Conservation (phyloP, 208 protist species). For the Porcisia deanei region DNA sequence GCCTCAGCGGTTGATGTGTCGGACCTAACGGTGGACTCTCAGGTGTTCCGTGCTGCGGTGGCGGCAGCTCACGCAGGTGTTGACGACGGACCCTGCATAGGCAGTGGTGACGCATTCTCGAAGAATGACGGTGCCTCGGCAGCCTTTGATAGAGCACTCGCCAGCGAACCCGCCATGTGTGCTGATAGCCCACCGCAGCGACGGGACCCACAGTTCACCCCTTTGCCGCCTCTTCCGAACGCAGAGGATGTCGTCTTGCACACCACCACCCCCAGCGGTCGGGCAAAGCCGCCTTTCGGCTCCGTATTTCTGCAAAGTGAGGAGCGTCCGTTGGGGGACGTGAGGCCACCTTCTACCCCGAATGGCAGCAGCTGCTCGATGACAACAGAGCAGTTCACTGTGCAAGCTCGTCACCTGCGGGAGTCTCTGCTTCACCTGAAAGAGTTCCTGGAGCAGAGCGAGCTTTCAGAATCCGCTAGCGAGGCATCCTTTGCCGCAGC, state of each 20-base stretch:
- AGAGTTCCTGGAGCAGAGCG: constrained; percentile 40
- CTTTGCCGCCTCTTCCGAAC: background rate
- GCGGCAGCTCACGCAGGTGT: background rate
- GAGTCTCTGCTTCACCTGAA: constrained; percentile 52
- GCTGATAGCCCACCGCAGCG: constrained; percentile 27
- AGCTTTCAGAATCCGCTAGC: background rate
- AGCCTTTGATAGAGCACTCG: background rate
- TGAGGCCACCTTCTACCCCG: background rate
- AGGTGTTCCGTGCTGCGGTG: constrained; percentile 12
- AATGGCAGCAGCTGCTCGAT: background rate
- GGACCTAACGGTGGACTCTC: constrained; percentile 42
- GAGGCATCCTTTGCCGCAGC: constrained; percentile 8
- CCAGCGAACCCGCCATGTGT: constrained; percentile 9
- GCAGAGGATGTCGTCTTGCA: constrained; percentile 22
- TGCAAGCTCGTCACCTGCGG: constrained; percentile 41
- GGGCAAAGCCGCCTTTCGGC: background rate
- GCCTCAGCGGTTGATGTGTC: constrained; percentile 63
- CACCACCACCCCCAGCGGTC: constrained; percentile 10
- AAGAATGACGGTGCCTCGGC: background rate
- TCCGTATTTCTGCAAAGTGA: background rate
- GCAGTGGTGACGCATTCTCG: background rate
- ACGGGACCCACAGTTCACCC: background rate
- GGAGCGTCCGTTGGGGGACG: background rate
- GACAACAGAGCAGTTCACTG: constrained; percentile 17
- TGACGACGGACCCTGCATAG: background rate